Conservation (phyloP, 257 asterid genomes). For the Jaltomata sinuosa region DNA sequence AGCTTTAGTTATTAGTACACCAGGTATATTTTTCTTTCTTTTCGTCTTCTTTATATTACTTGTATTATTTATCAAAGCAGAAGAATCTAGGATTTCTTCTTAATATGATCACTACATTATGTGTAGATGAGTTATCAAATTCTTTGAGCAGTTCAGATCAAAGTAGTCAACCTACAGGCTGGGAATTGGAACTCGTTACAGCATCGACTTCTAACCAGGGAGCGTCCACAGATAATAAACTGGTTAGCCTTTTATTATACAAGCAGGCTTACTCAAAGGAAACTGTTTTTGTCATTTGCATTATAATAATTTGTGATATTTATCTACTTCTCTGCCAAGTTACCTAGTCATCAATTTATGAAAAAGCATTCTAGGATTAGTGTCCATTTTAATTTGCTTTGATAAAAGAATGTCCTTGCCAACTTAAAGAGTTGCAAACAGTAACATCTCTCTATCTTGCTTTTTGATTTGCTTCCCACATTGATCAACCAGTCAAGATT, state of each 20-base stretch:
- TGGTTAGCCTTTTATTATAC: constrained; percentile 12
- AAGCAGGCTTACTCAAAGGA: not conserved
- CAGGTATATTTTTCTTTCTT: constrained; percentile 24
- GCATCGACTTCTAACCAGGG: constrained; percentile 13
- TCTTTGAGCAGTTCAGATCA: constrained; percentile 13
- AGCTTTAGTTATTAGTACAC: constrained; percentile 16
- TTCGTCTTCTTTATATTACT: not conserved
- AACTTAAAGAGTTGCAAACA: too few relatives aligned
- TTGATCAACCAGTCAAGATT: too few relatives aligned
- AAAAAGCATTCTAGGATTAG: too few relatives aligned
- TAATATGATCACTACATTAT: not conserved
- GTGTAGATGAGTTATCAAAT: constrained; percentile 17
- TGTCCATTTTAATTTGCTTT: too few relatives aligned
- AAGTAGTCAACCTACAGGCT: constrained; percentile 30
- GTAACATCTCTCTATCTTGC: too few relatives aligned
- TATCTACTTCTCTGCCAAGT: not conserved
- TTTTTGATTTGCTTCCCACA: too few relatives aligned
- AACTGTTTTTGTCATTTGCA: not conserved
- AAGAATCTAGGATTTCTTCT: not conserved
- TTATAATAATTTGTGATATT: not conserved
- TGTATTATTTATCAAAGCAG: not conserved
- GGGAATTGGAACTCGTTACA: constrained; percentile 64
- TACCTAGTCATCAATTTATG: not conserved
- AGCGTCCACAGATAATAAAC: constrained; percentile 17
- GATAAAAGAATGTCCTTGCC: too few relatives aligned